Evolutionary conservation across 331 rosid genomes (phyloP), one percentile per base, ranked within the genome.

Genomic region (Quercus phellos): DNA sequence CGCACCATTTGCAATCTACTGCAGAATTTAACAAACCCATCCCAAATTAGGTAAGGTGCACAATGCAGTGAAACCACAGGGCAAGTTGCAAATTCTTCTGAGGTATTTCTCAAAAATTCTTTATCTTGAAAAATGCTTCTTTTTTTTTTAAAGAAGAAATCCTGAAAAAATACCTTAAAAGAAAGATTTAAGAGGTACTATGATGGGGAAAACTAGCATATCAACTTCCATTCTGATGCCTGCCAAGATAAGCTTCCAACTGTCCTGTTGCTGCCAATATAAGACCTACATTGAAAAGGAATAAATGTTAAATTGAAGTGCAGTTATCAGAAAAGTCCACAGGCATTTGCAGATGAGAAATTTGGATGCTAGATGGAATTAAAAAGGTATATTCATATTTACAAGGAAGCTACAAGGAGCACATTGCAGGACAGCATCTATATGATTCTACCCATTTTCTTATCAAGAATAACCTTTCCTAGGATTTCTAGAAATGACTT

Each of bases 251-350:
- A 18, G 90, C 76, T 82, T 91, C 90, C 85, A 95, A 86, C 88
- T 89, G 89, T 74, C 97, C 89, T 1, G 87, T 89, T 42, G 98
- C 97, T 8, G 99, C 97, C 90, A 91, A 72, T 77, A 95, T 83
- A 59, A 95, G 89, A 91, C 98, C 99, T 95, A 53, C 81, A 85
- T 79, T 55, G 78, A 79, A 83, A 75, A 24, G 55, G 74, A 63
- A 50, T 18, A 59, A 46, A 26, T 51, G 24, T 32, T 60, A 30
- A 17, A 38, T 16, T 63, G 17, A 35, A 51, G 21, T 30, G 30
- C 69, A 46, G 30, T 21, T 32, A 42, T 74, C n/a, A 17, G 21
- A 21, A 67, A 70, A 38, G 14, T 34, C 54, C 2, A 59, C 34
- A 16, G 46, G 69, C 34, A 73, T 73, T 58, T 56, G 54, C 43